Percentiles rank a stretch among this genome's conserved stretches.
These are phyloP conservation scores for Fraxinus xanthoxyloides DNA, from an alignment of 305 asterid species.

Conservation along the genomic window DNA sequence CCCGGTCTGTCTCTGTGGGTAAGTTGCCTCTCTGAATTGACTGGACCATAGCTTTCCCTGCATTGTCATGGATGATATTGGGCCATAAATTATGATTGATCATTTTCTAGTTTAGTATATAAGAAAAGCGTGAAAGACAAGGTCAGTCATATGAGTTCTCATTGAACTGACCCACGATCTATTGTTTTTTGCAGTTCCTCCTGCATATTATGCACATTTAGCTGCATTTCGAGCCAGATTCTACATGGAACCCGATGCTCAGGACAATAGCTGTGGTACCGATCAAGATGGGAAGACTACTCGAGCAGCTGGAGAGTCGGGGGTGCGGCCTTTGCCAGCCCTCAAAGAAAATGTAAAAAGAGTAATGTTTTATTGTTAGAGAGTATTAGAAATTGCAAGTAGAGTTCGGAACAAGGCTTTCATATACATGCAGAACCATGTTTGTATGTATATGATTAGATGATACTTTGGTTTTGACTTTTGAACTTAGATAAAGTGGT, in stretches of 20 bases:
- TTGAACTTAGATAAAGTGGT: constrained; percentile 28
- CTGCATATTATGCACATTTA: constrained; percentile 94
- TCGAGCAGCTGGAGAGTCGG: constrained; percentile 51
- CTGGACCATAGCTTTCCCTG: not conserved
- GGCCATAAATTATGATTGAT: not conserved
- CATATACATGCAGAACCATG: constrained; percentile 15
- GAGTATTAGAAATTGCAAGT: not conserved
- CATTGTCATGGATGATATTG: not conserved
- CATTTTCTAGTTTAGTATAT: not conserved
- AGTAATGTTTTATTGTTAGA: constrained; percentile 91
- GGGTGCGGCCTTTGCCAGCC: constrained; percentile 90
- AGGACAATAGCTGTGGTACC: constrained; percentile 42
- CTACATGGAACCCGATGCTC: constrained; percentile 88
- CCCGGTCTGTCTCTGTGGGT: constrained; percentile 98
- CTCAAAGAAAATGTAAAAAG: constrained; percentile 94
- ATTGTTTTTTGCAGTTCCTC: constrained; percentile 57
- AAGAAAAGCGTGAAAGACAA: not conserved
- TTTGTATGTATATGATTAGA: constrained; percentile 35
- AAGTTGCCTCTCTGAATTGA: constrained; percentile 22
- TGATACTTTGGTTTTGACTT: constrained; percentile 28
- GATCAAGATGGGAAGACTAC: constrained; percentile 39
- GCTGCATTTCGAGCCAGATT: constrained; percentile 98
- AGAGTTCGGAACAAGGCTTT: constrained; percentile 23
- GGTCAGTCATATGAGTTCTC: not conserved
- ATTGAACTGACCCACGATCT: not conserved